Conservation (phyloP, 2,329 filamentous ascomycete genomes). For the Elsinoe australis region DNA sequence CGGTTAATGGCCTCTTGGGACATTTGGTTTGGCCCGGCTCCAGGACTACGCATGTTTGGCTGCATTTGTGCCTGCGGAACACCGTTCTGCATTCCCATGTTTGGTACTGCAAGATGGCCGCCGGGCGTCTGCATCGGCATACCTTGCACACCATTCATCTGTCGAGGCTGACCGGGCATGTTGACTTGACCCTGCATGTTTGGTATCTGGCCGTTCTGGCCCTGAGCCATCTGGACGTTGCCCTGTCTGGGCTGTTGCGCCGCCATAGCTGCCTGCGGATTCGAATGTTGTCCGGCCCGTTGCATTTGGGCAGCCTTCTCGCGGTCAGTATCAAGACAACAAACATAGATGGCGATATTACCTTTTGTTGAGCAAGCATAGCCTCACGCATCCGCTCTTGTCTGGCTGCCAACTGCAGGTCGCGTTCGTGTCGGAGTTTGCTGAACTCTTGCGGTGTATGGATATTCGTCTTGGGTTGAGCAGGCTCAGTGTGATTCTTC, state of each 20-base stretch:
- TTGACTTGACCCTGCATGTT: conserved; percentile 5
- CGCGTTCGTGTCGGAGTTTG: conserved; percentile 76
- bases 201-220: conserved; percentile 32
- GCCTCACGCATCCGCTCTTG: conserved; percentile 57
- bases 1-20: conserved; percentile 22
- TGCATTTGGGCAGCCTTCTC: conserved; percentile 19
- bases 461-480: conserved; percentile 51
- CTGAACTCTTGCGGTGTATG: conserved; percentile 88
- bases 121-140: conserved; percentile 43
- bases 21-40: conserved; percentile 19
- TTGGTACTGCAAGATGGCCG: conserved; percentile 43
- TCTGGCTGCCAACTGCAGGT: conserved; percentile 56
- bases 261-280: conserved; percentile 33
- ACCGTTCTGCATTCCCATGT: conserved; percentile 47
- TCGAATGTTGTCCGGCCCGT: conserved; percentile 7
- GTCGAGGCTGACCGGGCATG: conserved; percentile 24
- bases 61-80: conserved; percentile 54
- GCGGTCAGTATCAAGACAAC: neutral
- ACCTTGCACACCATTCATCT: conserved; percentile 32
- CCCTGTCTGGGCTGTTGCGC: conserved; percentile 27
- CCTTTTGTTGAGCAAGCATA: conserved; percentile 44
- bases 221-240: conserved; percentile 29
- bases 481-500: conserved; percentile 59
- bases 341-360: neutral
- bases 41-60: conserved; percentile 19